Evolutionary conservation across 73 alveolate species (phyloP), one percentile per base, ranked within the genome.

Genomic region (Blepharisma stoltei): DNA sequence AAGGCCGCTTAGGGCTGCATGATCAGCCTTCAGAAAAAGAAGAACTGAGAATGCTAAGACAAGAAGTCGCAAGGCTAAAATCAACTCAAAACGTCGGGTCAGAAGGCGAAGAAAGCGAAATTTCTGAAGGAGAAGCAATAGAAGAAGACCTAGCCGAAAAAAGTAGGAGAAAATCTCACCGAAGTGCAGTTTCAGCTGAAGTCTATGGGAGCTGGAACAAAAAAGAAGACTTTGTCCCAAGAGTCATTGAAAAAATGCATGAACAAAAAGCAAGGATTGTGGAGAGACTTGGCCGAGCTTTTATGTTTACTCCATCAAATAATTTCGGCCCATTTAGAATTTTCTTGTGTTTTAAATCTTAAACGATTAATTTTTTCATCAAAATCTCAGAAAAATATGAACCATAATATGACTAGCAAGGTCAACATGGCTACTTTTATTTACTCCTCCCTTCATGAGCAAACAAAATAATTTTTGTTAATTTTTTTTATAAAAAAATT

Each of bases 171-270:
- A 25, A 80, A 80, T 41, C 67, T 45, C 70, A 75, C 21, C 53
- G 89, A 77, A 46, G 89, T 37, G 88, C 94, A 54, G 97, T 86
- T 55, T 85, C 96, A 69, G 98, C 98, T 38, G 98, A 96, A 86
- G 98, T 93, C 11, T 96, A 84, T 76, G 99, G 99, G 46, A 78
- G 55, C 45, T 92, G 89, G 89, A 96, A 96, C 83, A 88, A 90
- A 68, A 92, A 92, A 78, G 95, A 88, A 54, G 95, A 81, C 55
- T 92, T 77, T 82, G 81, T 67, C 6, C 90, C 97, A 23, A 82
- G 92, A 80, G 91, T 87, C 6, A 84, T 88, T 71, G 83, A 76
- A 37, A 94, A 94, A 69, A 67, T 90, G 6, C 93, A 78, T 11
- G 95, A 81, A 9, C 76, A 84, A 70, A 79, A 82, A 70, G 54